Evolutionary conservation across 2,329 filamentous ascomycete genomes (phyloP).

Genomic region (Byssothecium circinans): DNA sequence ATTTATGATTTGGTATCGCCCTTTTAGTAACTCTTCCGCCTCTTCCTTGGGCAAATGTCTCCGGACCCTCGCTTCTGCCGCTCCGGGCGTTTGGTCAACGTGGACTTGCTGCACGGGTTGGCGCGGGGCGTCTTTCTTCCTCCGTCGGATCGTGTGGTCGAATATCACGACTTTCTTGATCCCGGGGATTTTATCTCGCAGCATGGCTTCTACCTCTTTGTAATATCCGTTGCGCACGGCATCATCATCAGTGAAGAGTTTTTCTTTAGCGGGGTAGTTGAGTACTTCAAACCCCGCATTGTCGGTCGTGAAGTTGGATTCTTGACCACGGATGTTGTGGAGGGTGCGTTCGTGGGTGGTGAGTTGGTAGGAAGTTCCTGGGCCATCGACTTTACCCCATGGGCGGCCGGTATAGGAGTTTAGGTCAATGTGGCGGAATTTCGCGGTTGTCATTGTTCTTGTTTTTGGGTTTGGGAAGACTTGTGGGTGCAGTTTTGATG

Average conservation of each 20-base stretch:
- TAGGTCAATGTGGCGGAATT: conserved; percentile 64
- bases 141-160: conserved; percentile 69
- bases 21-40: conserved; percentile 58
- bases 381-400: conserved; percentile 67
- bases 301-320: conserved; percentile 58
- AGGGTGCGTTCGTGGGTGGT: conserved; percentile 53
- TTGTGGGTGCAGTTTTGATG: not conserved
- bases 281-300: conserved; percentile 62
- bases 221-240: conserved; percentile 63
- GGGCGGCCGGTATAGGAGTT: conserved; percentile 56
- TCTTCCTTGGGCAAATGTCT: conserved; percentile 61
- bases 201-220: conserved; percentile 60
- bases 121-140: conserved; percentile 57
- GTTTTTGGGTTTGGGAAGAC: not conserved
- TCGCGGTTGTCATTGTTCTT: conserved; percentile 58
- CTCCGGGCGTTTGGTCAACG: conserved; percentile 69
- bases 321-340: conserved; percentile 57
- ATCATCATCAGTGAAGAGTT: conserved; percentile 58
- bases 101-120: conserved; percentile 71
- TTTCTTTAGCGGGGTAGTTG: conserved; percentile 56
- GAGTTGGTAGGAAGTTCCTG: conserved; percentile 57
- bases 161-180: conserved; percentile 68
- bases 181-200: conserved; percentile 57
- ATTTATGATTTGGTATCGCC: conserved; percentile 68
- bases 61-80: conserved; percentile 63